These are phyloP conservation scores for Dothideomycetes sp. DNA, from an alignment of 2,329 filamentous ascomycete species.

Conservation along the genomic window DNA sequence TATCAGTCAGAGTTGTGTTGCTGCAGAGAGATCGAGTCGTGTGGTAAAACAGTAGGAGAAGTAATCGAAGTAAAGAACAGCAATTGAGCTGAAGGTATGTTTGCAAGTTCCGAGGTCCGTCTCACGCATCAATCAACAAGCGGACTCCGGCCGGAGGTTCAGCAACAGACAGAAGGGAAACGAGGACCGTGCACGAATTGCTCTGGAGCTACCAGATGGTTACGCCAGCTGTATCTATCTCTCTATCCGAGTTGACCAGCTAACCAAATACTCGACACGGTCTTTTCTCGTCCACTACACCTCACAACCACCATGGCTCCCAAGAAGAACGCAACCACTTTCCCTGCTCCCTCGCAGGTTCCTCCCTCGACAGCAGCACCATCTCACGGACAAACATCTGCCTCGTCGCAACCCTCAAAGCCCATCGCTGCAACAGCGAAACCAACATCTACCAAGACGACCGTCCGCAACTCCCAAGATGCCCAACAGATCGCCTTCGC, in stretches of 20 bases:
- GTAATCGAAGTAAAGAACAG: too few species aligned
- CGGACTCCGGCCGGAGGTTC: too few species aligned
- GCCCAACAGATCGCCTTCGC: slow-evolving; percentile 54
- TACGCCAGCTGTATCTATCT: too few species aligned
- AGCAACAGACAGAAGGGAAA: too few species aligned
- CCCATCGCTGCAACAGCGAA: slow-evolving; percentile 18
- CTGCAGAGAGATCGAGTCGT: background rate
- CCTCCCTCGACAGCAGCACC: slow-evolving; percentile 20
- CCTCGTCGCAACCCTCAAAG: slow-evolving; percentile 19
- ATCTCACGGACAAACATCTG: slow-evolving; percentile 17
- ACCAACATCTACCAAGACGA: slow-evolving; percentile 17
- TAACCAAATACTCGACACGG: background rate
- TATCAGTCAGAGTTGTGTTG: background rate
- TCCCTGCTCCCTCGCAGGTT: slow-evolving; percentile 20
- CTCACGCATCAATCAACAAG: too few species aligned
- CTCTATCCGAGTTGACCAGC: background rate
- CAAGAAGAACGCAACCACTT: slow-evolving; percentile 19
- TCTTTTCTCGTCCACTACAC: background rate
- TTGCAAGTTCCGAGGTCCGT: too few species aligned
- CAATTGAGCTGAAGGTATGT: too few species aligned
- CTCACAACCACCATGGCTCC: slow-evolving; percentile 21
- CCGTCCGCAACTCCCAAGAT: slow-evolving; percentile 23
- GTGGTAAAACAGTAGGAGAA: too few species aligned
- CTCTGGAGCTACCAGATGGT: too few species aligned
- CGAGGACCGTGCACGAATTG: too few species aligned